Conservation (phyloP, 1,284 basidiomycete species). For the Puccinia novopanici region DNA sequence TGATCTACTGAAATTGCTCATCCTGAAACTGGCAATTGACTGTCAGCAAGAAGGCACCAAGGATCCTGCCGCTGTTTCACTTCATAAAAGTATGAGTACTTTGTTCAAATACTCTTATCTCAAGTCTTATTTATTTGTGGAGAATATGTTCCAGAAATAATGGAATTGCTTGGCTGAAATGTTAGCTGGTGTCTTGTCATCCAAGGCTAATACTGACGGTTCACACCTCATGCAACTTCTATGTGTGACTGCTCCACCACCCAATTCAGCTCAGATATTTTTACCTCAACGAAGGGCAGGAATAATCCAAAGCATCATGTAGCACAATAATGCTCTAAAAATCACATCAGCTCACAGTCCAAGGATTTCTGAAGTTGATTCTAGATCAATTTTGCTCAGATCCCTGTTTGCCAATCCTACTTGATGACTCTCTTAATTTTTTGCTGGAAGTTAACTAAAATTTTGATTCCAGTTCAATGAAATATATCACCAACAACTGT, state of each 20-base stretch:
- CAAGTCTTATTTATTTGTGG: conserved; percentile 68
- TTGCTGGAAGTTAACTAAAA: conserved; percentile 4
- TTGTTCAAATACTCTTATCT: conserved; percentile 66
- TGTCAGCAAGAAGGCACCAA: conserved; percentile 56
- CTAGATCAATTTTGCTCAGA: conserved; percentile 66
- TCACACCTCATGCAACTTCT: conserved; percentile 71
- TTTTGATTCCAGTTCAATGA: conserved; percentile 38
- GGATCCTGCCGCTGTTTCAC: conserved; percentile 65
- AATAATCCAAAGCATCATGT: conserved; percentile 45
- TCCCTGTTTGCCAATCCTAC: conserved; percentile 62
- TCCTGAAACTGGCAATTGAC: conserved; percentile 51
- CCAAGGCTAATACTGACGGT: conserved; percentile 70
- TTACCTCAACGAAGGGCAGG: conserved; percentile 76
- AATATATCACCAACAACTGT: conserved; percentile 55
- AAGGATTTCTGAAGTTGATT: conserved; percentile 65
- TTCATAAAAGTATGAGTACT: conserved; percentile 68
- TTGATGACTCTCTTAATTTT: too few relatives aligned
- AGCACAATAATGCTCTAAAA: conserved; percentile 38
- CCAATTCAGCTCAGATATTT: conserved; percentile 78
- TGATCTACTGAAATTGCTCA: conserved; percentile 50
- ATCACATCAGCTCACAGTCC: conserved; percentile 65
- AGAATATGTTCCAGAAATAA: conserved; percentile 74
- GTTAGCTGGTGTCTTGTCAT: conserved; percentile 70
- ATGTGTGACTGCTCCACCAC: conserved; percentile 73
- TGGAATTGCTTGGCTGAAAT: conserved; percentile 85